Conservation (phyloP, 2,329 filamentous ascomycete species). For the Oidium heveae region DNA sequence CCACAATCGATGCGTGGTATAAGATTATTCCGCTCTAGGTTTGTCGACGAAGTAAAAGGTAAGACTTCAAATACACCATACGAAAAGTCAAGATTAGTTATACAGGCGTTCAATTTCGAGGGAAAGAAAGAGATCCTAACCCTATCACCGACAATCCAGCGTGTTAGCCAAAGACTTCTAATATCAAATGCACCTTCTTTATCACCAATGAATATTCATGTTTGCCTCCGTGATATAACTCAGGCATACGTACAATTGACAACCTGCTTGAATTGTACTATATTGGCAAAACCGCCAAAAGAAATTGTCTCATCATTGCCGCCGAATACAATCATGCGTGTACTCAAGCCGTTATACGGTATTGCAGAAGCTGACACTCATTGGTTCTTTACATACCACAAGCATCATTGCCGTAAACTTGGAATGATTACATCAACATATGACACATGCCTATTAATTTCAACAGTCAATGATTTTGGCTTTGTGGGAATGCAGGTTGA, state of each 20-base stretch:
- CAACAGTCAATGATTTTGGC: neutral
- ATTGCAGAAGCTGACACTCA: no score
- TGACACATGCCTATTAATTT: constrained; percentile 1
- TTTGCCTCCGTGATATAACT: constrained; percentile 1
- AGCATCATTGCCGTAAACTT: constrained; percentile 1
- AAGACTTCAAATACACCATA: neutral
- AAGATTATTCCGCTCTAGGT: neutral
- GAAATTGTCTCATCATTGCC: neutral
- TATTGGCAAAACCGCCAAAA: neutral
- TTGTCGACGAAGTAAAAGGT: neutral
- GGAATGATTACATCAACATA: constrained; percentile 1
- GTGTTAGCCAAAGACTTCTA: constrained; percentile 1
- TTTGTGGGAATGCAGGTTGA: constrained; percentile 1
- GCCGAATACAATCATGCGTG: neutral
- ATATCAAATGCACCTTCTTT: neutral
- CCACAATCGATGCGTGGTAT: neutral
- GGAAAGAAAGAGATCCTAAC: constrained; percentile 3
- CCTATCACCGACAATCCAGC: constrained; percentile 2
- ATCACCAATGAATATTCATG: neutral
- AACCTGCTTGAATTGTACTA: neutral
- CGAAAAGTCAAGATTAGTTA: neutral
- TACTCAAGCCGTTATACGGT: constrained; percentile 1
- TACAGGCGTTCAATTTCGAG: constrained; percentile 2
- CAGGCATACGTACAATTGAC: neutral
- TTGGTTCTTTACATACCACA: constrained; percentile 1